Conservation (phyloP, 2,329 filamentous ascomycete genomes). For the Cordyceps cicadae region DNA sequence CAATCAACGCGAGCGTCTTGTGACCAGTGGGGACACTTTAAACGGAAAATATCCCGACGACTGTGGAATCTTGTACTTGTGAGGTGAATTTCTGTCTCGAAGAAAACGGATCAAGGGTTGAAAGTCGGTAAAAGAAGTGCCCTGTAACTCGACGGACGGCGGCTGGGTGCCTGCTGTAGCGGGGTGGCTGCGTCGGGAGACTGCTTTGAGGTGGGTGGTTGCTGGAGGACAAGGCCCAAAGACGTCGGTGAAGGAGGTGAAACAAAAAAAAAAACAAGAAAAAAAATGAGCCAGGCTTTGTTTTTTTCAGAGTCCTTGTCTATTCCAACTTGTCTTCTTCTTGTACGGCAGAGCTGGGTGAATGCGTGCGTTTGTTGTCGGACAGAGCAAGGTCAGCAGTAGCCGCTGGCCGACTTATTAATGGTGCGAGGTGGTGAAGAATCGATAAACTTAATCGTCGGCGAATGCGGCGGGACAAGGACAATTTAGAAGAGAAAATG, state of each 20-base stretch:
- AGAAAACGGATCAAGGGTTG: neutral
- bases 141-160: neutral
- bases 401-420: neutral
- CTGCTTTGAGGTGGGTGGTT: neutral
- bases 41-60: neutral
- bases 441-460: neutral
- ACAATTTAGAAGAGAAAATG: neutral
- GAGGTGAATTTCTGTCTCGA: neutral
- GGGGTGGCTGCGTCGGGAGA: neutral
- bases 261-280: neutral
- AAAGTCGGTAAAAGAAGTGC: neutral
- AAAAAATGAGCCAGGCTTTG: neutral
- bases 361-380: neutral
- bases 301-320: neutral
- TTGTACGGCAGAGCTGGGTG: neutral
- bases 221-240: neutral
- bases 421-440: neutral
- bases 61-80: neutral
- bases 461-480: neutral
- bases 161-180: neutral
- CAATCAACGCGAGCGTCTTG: conserved; percentile 5
- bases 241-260: neutral
- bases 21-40: neutral
- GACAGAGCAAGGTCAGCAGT: neutral
- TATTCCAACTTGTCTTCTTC: neutral